Evolutionary conservation across 2,329 filamentous ascomycete species (phyloP).

Genomic region (Metarhizium brunneum): DNA sequence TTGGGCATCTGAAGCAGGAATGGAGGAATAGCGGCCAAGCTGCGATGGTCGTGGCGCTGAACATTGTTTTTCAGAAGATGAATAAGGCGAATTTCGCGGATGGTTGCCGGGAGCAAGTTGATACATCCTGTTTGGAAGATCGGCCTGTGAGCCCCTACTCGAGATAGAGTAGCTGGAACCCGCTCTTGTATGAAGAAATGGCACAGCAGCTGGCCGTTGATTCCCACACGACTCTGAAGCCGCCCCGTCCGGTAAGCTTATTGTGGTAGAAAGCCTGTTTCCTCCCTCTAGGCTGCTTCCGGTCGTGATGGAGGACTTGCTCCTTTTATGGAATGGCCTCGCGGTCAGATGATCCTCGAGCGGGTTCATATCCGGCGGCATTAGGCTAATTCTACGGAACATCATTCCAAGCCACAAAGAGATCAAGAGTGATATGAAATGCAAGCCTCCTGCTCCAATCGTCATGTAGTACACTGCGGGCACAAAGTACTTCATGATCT

Average conservation of each 20-base stretch:
- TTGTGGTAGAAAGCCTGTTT: constrained; percentile 48
- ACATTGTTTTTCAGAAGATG: constrained; percentile 36
- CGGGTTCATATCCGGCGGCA: constrained; percentile 94
- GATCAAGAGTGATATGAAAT: constrained; percentile 59
- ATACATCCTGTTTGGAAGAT: constrained; percentile 48
- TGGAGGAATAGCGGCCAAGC: constrained; percentile 39
- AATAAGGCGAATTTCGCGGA: constrained; percentile 32
- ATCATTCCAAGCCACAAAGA: constrained; percentile 67
- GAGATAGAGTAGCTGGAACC: constrained; percentile 49
- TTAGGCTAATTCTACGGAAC: constrained; percentile 71
- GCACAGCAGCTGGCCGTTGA: constrained; percentile 47
- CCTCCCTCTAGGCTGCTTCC: constrained; percentile 37
- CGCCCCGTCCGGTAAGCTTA: constrained; percentile 26
- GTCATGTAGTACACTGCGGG: constrained; percentile 60
- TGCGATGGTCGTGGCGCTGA: constrained; percentile 28
- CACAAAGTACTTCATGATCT: constrained; percentile 50
- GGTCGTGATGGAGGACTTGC: constrained; percentile 48
- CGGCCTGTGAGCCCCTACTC: constrained; percentile 42
- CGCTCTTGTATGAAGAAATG: constrained; percentile 72
- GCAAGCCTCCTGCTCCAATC: constrained; percentile 54
- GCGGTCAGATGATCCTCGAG: constrained; percentile 79
- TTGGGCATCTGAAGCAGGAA: constrained; percentile 34
- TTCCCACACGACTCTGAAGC: constrained; percentile 36
- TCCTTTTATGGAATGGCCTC: constrained; percentile 62
- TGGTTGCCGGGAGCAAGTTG: constrained; percentile 36